Evolutionary conservation across 768 basidiomycete species (phyloP).

Genomic region (Rhodotorula kratochvilovae): DNA sequence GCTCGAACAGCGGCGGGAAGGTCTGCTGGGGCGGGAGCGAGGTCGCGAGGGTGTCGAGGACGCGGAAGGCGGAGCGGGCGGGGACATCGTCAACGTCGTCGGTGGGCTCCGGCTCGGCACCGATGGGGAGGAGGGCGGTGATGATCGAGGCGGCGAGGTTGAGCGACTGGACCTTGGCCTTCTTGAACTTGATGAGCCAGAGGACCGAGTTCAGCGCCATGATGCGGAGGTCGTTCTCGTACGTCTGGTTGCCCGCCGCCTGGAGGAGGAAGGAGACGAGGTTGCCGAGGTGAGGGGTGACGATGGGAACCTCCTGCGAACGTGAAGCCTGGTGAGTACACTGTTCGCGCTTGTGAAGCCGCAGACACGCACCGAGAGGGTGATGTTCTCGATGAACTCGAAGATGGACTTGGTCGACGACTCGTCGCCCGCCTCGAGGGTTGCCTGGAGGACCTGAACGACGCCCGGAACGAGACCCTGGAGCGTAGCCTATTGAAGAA

Average conservation of each 20-base stretch:
- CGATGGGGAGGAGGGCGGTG: constrained; percentile 86
- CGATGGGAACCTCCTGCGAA: constrained; percentile 82
- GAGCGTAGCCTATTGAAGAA: constrained; percentile 63
- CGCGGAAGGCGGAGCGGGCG: constrained; percentile 87
- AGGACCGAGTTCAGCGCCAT: constrained; percentile 88
- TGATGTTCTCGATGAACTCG: constrained; percentile 90
- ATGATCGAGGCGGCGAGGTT: constrained; percentile 79
- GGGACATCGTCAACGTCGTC: constrained; percentile 63
- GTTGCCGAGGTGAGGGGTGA: constrained; percentile 79
- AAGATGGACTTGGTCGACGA: constrained; percentile 79
- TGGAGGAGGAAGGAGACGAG: constrained; percentile 81
- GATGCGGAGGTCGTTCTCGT: constrained; percentile 75
- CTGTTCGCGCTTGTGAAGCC: neutral
- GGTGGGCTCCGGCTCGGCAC: constrained; percentile 87
- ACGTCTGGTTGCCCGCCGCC: constrained; percentile 70
- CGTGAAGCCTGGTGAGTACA: no score
- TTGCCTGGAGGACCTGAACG: constrained; percentile 80
- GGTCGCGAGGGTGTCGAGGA: constrained; percentile 86
- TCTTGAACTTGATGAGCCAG: constrained; percentile 99
- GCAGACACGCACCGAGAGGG: constrained; percentile 68
- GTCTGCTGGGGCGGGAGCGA: constrained; percentile 90
- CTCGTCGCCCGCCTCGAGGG: constrained; percentile 73
- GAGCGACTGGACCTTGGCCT: constrained; percentile 83
- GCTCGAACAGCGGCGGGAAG: constrained; percentile 78
- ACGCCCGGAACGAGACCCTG: constrained; percentile 80